phyloP scores from a whole-genome alignment of 352 stramenopile species.

The Pythium inflatum region DNA sequence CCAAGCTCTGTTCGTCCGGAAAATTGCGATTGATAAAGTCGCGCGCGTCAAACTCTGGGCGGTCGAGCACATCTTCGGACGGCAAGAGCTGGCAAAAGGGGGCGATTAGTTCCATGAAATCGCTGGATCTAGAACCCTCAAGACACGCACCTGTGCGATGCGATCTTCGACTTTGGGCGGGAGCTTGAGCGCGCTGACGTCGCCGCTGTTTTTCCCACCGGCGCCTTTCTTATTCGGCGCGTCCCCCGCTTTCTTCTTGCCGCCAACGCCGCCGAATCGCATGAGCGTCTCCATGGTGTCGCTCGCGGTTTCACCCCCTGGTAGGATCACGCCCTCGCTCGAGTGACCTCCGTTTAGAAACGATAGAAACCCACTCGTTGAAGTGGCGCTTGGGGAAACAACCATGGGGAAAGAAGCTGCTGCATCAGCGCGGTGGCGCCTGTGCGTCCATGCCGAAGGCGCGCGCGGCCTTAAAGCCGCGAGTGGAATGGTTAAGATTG shows the following conservation, averaged over 20 bases:
- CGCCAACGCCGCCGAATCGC: conserved; percentile 33
- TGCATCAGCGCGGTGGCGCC: conserved; percentile 25
- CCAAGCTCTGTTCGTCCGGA: conserved; percentile 82
- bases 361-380: conserved; percentile 8
- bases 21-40: conserved; percentile 94
- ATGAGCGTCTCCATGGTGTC: conserved; percentile 30
- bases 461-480: conserved; percentile 39
- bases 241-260: conserved; percentile 32
- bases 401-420: conserved; percentile 24
- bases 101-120: not conserved
- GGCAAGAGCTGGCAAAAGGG: conserved; percentile 53
- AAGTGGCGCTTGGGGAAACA: conserved; percentile 19
- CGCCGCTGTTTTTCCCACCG: not conserved
- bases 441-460: conserved; percentile 46
- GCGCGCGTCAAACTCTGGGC: conserved; percentile 89
- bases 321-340: not conserved
- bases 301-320: not conserved
- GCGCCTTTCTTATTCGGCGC: conserved; percentile 10
- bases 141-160: conserved; percentile 46
- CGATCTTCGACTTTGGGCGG: conserved; percentile 56
- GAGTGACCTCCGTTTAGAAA: conserved; percentile 28
- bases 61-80: conserved; percentile 87
- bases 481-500: conserved; percentile 37
- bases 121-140: not conserved
- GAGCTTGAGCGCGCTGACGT: conserved; percentile 50